These are phyloP conservation scores for Zygoascus tannicola DNA, from an alignment of 805 yeast species.

Conservation along the genomic window DNA sequence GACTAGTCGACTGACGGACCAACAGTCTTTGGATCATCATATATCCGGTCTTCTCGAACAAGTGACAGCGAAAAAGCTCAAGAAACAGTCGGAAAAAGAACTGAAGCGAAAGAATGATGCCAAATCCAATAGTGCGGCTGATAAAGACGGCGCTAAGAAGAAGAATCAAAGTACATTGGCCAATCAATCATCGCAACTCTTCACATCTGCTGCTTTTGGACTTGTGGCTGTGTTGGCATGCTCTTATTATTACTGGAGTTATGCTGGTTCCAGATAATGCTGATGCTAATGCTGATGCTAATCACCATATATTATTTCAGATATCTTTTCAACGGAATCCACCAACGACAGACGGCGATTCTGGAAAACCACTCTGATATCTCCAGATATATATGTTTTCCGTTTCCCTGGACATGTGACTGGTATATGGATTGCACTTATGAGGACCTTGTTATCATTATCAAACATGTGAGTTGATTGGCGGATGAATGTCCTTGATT, in stretches of 20 bases:
- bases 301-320: too few relatives aligned
- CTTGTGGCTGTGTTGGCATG: neutral
- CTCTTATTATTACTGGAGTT: neutral
- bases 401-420: conserved; percentile 19
- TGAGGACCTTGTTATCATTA: conserved; percentile 9
- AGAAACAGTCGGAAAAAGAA: neutral
- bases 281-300: too few relatives aligned
- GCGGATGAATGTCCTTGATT: conserved; percentile 26
- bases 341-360: conserved; percentile 10
- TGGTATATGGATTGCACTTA: conserved; percentile 27
- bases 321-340: too few relatives aligned
- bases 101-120: neutral
- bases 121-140: too few relatives aligned
- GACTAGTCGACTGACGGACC: neutral
- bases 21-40: neutral
- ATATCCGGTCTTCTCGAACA: neutral
- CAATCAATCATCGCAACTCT: neutral
- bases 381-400: conserved; percentile 22
- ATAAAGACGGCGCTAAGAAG: too few relatives aligned
- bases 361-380: conserved; percentile 25
- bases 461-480: conserved; percentile 19
- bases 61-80: neutral
- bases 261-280: too few relatives aligned
- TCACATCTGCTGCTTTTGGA: neutral
- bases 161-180: too few relatives aligned